Evolutionary conservation across 176 grass and related monocot species (phyloP), one percentile per base, ranked within the genome.

Genomic region (Chrysopogon serrulatus): DNA sequence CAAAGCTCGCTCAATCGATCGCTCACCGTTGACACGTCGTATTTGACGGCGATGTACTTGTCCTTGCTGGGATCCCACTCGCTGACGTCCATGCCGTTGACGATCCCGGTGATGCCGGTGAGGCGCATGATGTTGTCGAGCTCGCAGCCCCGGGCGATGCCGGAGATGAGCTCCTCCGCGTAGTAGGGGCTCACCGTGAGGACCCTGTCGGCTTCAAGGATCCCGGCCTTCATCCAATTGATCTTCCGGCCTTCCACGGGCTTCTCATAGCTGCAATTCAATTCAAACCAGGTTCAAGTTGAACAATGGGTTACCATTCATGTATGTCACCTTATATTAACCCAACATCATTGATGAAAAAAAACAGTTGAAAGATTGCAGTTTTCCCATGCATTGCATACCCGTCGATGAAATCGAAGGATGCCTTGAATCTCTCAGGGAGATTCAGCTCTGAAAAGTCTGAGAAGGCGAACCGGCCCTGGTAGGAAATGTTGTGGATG

Each of bases 401-500:
- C 93, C 96, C 96, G 51, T 98, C 96, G 51, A 90, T 85, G 77
- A 97, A 97, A 73, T 94, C 88, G 74, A 92, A 97, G 21, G 95
- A 94, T 16, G 95, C 86, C 88, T 76, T 93, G 77, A 98, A 95
- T 53, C 68, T 82, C 27, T 92, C 91, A 0, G 96, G 93, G 31
- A 98, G 96, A 15, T 98, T 95, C 53, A 98, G 89, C 26, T 73
- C 53, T 1, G 76, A 5, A 51, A 75, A 98, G 63, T 98, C 96
- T 0, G 67, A 44, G 21, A 74, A 74, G 21, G 88, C 68, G 63
- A 98, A 98, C 0, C 96, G 84, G 18, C 96, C 96, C 78, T 98
- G 96, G 80, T 98, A 98, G 12, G 91, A 86, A 40, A 98, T 95
- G 85, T 98, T 98, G 89, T 98, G 96, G 90, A 98, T 98, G 91